phyloP scores from a whole-genome alignment of 345 rosid species.

The Punica granatum region DNA sequence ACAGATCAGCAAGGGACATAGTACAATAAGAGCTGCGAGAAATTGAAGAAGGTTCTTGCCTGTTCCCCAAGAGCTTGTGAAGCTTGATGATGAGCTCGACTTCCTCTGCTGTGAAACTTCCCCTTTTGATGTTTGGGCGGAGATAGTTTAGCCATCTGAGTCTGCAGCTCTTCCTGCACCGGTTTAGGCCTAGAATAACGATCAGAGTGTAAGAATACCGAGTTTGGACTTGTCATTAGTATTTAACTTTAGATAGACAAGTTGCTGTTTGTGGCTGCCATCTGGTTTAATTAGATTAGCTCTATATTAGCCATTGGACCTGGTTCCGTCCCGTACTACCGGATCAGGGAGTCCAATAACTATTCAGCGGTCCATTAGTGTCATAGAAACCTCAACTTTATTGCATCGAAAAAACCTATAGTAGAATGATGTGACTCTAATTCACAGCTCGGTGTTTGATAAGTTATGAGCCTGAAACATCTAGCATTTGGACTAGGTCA shows the following conservation, averaged over 20 bases:
- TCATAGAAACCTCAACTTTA: neutral
- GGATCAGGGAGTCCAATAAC: neutral
- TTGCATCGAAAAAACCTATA: neutral
- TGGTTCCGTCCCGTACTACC: neutral
- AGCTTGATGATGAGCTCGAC: constrained; percentile 34
- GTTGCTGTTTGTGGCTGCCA: neutral
- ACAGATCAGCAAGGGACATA: neutral
- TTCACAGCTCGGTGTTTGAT: neutral
- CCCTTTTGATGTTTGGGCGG: constrained; percentile 38
- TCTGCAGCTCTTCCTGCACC: constrained; percentile 41
- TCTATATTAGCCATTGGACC: neutral
- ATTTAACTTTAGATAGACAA: neutral
- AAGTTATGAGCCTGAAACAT: neutral
- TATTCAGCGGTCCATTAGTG: neutral
- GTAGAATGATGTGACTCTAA: neutral
- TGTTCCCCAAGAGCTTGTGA: constrained; percentile 32
- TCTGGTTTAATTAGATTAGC: neutral
- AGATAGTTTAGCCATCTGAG: constrained; percentile 41
- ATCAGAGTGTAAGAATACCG: neutral
- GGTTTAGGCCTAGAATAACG: constrained; percentile 23
- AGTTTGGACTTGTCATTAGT: neutral
- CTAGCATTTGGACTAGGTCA: neutral
- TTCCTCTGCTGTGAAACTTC: constrained; percentile 28
- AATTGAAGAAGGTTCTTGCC: constrained; percentile 13
- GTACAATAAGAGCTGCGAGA: neutral